These are phyloP conservation scores for Picea engelmannii DNA, from an alignment of 83 land plant genomes.

Conservation along the genomic window DNA sequence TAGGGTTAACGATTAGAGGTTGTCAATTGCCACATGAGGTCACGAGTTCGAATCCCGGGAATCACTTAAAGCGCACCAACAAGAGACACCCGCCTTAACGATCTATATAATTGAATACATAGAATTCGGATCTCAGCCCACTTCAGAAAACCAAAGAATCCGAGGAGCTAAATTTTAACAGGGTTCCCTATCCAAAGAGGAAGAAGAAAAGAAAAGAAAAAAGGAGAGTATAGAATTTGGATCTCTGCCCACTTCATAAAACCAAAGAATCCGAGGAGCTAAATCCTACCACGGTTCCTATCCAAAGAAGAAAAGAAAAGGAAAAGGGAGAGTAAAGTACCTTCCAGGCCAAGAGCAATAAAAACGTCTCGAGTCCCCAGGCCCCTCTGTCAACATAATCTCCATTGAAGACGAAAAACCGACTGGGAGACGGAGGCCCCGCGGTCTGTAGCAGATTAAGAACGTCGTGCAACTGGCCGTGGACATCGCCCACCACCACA, in stretches of 20 bases:
- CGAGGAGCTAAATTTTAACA: not conserved
- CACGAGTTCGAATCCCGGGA: too few relatives aligned
- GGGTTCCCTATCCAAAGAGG: constrained; percentile 3
- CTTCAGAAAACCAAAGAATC: not conserved
- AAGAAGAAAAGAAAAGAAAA: constrained; percentile 5
- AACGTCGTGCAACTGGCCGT: constrained; percentile 88
- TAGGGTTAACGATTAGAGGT: too few relatives aligned
- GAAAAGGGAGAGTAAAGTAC: too few relatives aligned
- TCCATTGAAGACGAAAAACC: constrained; percentile 81
- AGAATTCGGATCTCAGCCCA: too few relatives aligned
- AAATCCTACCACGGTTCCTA: too few relatives aligned
- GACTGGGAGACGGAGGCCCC: constrained; percentile 53
- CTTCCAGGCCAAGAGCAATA: constrained; percentile 82
- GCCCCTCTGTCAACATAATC: constrained; percentile 95
- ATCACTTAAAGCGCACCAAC: too few relatives aligned
- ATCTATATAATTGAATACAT: too few relatives aligned
- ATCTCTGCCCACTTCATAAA: too few relatives aligned
- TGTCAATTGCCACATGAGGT: too few relatives aligned
- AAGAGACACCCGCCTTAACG: too few relatives aligned
- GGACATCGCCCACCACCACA: constrained; percentile 88
- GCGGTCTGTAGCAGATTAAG: constrained; percentile 55
- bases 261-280: not conserved
- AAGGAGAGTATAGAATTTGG: not conserved
- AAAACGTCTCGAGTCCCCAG: constrained; percentile 91
- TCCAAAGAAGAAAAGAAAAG: too few relatives aligned